Evolutionary conservation across 148 eudicot genomes (phyloP).

Genomic region (Amaranthus cruentus): DNA sequence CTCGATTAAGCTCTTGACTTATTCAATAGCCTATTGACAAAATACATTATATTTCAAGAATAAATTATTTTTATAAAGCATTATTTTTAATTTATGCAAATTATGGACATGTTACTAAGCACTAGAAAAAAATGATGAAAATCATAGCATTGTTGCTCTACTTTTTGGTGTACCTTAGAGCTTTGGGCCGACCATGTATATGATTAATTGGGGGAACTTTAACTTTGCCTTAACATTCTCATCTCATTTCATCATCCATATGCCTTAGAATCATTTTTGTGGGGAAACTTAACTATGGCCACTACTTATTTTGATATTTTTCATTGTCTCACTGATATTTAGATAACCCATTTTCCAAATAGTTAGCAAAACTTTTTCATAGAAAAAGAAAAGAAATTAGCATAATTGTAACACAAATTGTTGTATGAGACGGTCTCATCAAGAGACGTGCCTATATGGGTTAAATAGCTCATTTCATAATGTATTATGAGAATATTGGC

Average conservation of each 20-base stretch:
- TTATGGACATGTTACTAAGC: too few species aligned
- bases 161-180: slow-evolving; percentile 22
- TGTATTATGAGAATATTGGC: too few species aligned
- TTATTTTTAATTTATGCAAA: too few species aligned
- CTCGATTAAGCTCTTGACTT: too few species aligned
- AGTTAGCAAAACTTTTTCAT: not conserved
- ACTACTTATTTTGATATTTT: not conserved
- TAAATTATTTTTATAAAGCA: too few species aligned
- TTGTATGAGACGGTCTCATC: not conserved
- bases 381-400: not conserved
- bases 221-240: not conserved
- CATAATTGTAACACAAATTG: not conserved
- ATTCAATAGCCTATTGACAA: too few species aligned
- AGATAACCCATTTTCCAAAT: too few species aligned
- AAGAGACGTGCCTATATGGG: not conserved
- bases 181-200: slow-evolving; percentile 25
- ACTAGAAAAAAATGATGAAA: slow-evolving; percentile 18
- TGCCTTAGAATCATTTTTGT: not conserved
- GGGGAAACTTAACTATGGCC: too few species aligned
- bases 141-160: slow-evolving; percentile 18
- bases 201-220: slow-evolving; percentile 8
- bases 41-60: too few species aligned
- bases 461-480: too few species aligned
- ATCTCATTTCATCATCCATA: slow-evolving; percentile 16
- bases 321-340: not conserved